phyloP scores from a whole-genome alignment of 768 basidiomycete genomes.

The Tricholoma hemisulphureum region DNA sequence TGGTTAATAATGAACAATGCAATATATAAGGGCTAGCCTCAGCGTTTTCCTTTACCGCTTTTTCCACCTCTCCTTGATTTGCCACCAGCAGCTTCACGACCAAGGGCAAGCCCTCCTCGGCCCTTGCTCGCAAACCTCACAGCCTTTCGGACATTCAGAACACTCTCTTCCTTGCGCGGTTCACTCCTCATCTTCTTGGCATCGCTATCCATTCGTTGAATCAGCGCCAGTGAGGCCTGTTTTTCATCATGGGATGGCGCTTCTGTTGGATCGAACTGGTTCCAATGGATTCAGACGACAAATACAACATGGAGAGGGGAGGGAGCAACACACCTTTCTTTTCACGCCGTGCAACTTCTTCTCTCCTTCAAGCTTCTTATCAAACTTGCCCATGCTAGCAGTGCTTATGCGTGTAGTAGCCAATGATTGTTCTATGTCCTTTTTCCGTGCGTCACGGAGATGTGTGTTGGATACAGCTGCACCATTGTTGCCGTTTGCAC shows the following conservation, averaged over 20 bases:
- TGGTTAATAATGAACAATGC: too few relatives aligned
- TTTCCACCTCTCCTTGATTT: slow-evolving; percentile 26
- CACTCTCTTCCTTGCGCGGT: slow-evolving; percentile 46
- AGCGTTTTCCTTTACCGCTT: slow-evolving; percentile 30
- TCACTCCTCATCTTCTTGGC: slow-evolving; percentile 58
- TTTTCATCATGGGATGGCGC: slow-evolving; percentile 64
- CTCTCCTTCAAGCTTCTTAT: slow-evolving; percentile 87
- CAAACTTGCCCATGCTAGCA: slow-evolving; percentile 94
- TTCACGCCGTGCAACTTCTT: slow-evolving; percentile 85
- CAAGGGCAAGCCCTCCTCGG: slow-evolving; percentile 59
- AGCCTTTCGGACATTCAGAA: slow-evolving; percentile 88
- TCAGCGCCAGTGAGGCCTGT: slow-evolving; percentile 67
- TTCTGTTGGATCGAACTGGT: slow-evolving; percentile 84
- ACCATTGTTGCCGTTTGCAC: slow-evolving; percentile 31
- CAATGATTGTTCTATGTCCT: slow-evolving; percentile 72
- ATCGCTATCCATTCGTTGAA: slow-evolving; percentile 74
- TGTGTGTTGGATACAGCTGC: slow-evolving; percentile 19
- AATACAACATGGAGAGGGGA: neutral
- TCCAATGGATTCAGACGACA: neutral
- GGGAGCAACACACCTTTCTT: slow-evolving; percentile 69
- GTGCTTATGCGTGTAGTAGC: slow-evolving; percentile 80
- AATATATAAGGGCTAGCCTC: too few relatives aligned
- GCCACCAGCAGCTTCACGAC: slow-evolving; percentile 37
- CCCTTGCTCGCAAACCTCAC: slow-evolving; percentile 74
- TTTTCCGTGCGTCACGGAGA: slow-evolving; percentile 54